Evolutionary conservation across 78 protist species (phyloP).

Genomic region (Polysphondylium violaceum): DNA sequence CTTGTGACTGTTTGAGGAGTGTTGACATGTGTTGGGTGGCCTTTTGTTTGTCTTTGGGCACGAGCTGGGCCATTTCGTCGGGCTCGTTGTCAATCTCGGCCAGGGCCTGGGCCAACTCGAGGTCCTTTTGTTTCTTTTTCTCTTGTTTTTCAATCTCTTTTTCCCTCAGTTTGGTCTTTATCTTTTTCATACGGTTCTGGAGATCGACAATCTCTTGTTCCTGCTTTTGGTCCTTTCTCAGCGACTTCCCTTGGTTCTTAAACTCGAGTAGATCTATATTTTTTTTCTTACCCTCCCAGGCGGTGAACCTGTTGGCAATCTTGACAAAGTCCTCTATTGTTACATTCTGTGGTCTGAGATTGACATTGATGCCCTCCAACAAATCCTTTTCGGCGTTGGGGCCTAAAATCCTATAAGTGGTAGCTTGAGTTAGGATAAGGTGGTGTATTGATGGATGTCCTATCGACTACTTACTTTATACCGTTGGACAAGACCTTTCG

Average conservation of each 20-base stretch:
- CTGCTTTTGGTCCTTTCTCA: conserved; percentile 22
- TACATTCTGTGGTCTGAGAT: conserved; percentile 62
- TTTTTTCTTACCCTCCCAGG: conserved; percentile 4
- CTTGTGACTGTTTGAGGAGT: not conserved
- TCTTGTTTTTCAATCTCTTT: not conserved
- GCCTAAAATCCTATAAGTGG: conserved; percentile 17
- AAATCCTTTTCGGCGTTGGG: not conserved
- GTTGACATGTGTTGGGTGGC: not conserved
- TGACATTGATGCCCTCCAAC: conserved; percentile 18
- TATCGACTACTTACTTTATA: conserved; percentile 8
- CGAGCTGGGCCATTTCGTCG: not conserved
- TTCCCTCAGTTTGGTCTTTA: not conserved
- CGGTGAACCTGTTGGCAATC: conserved; percentile 33
- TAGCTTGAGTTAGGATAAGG: not conserved
- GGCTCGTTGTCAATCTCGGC: no score
- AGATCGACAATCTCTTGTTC: not conserved
- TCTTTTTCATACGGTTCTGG: not conserved
- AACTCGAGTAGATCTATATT: conserved; percentile 17
- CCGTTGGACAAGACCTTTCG: conserved; percentile 63
- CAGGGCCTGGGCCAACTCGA: no score
- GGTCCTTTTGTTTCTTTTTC: conserved; percentile 2
- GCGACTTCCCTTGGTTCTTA: conserved; percentile 23
- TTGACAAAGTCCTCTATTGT: conserved; percentile 58
- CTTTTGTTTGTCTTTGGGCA: not conserved
- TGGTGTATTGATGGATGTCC: not conserved